These are phyloP conservation scores for Pleurozium schreberi DNA, from an alignment of 225 moss, liverwort and hornwort species.

Conservation along the genomic window DNA sequence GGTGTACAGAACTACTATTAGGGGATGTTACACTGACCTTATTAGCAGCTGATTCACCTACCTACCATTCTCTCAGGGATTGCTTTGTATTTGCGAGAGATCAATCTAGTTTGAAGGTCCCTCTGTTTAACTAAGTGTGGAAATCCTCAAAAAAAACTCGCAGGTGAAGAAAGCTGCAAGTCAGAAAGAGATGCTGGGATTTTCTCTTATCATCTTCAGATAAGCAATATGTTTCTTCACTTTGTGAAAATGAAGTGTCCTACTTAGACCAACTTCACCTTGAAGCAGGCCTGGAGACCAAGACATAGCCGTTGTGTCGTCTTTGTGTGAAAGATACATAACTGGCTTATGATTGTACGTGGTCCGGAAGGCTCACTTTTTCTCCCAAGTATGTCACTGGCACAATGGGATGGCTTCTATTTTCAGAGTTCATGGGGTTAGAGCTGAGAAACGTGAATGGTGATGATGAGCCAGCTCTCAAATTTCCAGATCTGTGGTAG, in stretches of 20 bases:
- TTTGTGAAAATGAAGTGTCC: neutral
- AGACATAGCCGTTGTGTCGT: neutral
- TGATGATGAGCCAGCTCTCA: neutral
- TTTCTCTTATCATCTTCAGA: neutral
- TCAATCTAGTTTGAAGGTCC: neutral
- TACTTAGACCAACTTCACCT: neutral
- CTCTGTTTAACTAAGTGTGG: neutral
- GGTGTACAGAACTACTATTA: neutral
- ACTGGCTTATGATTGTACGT: neutral
- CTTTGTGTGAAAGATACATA: neutral
- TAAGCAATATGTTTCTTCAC: neutral
- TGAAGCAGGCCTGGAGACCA: neutral
- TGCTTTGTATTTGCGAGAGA: neutral
- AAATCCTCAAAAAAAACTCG: neutral
- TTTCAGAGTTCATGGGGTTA: neutral
- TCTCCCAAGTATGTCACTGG: neutral
- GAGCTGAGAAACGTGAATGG: neutral
- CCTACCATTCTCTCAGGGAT: neutral
- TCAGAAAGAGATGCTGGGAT: neutral
- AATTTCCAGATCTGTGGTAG: neutral
- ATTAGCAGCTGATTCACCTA: neutral
- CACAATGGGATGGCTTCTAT: neutral
- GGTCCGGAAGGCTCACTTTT: neutral
- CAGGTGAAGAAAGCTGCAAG: neutral
- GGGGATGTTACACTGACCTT: neutral